These are phyloP conservation scores for Talaromyces nanjingensis DNA, from an alignment of 495 filamentous ascomycete species.

Conservation along the genomic window DNA sequence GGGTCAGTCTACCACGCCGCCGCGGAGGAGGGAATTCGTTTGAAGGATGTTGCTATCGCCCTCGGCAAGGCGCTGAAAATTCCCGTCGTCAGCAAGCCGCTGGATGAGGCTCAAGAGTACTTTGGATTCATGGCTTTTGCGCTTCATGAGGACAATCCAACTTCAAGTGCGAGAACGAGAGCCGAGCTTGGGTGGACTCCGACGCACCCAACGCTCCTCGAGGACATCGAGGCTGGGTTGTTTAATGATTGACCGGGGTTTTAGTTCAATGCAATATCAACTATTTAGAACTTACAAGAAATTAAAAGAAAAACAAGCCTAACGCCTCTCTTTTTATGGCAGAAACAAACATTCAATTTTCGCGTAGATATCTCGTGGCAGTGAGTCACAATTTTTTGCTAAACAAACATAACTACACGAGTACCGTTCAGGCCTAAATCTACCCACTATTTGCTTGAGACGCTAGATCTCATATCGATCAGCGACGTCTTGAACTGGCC, in stretches of 20 bases:
- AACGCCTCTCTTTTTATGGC: background rate
- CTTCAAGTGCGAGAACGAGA: conserved; percentile 34
- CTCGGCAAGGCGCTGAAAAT: conserved; percentile 28
- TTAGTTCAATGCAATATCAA: background rate
- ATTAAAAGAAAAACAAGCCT: background rate
- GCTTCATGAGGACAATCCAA: conserved; percentile 24
- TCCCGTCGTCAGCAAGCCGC: conserved; percentile 19
- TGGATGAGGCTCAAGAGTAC: conserved; percentile 22
- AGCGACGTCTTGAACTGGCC: conserved; percentile 4
- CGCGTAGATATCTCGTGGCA: background rate
- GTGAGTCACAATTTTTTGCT: background rate
- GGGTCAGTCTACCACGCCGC: conserved; percentile 34
- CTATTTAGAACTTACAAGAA: background rate
- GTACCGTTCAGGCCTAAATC: background rate
- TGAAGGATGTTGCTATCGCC: conserved; percentile 33
- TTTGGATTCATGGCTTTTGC: conserved; percentile 24
- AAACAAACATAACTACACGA: background rate
- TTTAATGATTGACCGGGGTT: background rate
- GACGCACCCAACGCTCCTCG: conserved; percentile 21
- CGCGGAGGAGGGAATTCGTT: conserved; percentile 28
- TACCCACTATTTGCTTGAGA: background rate
- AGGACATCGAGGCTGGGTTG: conserved; percentile 26
- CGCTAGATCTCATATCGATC: conserved; percentile 8
- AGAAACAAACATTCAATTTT: background rate
- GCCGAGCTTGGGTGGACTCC: conserved; percentile 34